Conservation (phyloP, 352 stramenopile genomes). For the Globisporangium cylindrosporum region DNA sequence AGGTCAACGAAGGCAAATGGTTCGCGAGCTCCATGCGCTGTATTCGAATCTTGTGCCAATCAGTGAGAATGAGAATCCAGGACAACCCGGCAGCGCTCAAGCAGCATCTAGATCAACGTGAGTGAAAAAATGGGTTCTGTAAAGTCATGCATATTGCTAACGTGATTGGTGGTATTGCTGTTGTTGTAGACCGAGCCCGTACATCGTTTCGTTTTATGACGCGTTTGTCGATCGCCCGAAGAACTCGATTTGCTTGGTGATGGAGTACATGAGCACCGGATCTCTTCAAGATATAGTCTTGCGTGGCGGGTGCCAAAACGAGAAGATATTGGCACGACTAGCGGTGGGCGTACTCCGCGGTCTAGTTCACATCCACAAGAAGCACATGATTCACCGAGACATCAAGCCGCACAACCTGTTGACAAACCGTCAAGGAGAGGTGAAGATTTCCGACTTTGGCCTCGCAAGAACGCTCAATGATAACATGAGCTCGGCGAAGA, state of each 20-base stretch:
- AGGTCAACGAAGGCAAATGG: conserved; percentile 86
- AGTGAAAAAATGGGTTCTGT: neutral
- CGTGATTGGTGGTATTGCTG: neutral
- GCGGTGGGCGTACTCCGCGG: conserved; percentile 72
- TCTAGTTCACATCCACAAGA: conserved; percentile 85
- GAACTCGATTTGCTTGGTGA: conserved; percentile 88
- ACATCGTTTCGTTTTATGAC: conserved; percentile 92
- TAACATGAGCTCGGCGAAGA: conserved; percentile 76
- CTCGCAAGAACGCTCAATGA: conserved; percentile 80
- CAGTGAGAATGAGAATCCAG: conserved; percentile 31
- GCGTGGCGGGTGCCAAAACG: conserved; percentile 74
- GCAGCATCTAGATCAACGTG: conserved; percentile 30
- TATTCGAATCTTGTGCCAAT: conserved; percentile 89
- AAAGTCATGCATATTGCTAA: neutral
- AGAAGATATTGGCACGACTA: conserved; percentile 76
- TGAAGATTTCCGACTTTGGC: conserved; percentile 90
- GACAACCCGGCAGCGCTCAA: conserved; percentile 19
- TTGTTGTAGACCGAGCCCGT: conserved; percentile 61
- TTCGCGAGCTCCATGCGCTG: conserved; percentile 85
- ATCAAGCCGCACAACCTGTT: conserved; percentile 92
- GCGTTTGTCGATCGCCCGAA: conserved; percentile 88
- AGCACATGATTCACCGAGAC: conserved; percentile 89
- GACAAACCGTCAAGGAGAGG: conserved; percentile 79
- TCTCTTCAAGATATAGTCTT: conserved; percentile 90
- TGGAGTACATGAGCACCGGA: conserved; percentile 93